Evolutionary conservation across 805 yeast genomes (phyloP), one percentile per base, ranked within the genome.

Genomic region (Sungouiozyma intestinalis): DNA sequence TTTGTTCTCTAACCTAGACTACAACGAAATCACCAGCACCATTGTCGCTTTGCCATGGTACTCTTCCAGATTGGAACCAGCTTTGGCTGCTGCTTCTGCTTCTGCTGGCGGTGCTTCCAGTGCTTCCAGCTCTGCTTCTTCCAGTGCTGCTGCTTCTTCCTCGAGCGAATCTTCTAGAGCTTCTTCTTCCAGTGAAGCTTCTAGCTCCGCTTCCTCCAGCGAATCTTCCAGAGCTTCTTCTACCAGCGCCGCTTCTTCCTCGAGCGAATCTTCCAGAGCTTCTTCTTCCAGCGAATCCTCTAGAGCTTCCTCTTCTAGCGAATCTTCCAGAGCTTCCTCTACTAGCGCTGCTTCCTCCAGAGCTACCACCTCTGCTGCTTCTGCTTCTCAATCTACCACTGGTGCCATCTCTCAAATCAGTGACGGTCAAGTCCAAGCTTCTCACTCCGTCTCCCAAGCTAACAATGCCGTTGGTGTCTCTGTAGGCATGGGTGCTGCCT

Each of bases 11-110:
- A 41, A 47, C 41, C 48, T 63, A 37, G 60, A 62, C 45, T 43
- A 48, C 41, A 31, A 41, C 39, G 53, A 48, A 15, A 52, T 62
- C n/a, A 48, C 56, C 2, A 39, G 53, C 11, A 54, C 57, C 35
- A 52, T 62, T 27, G 52, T 62, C 21, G 55, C 52, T 32, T 49
- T 62, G 35, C 62, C 65, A 47, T 62, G 65, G 65, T 62, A 57
- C 45, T 48, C 56, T 27, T 34, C 49, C 16, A 55, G 62, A 49
- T 41, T 58, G 20, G 47, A 39, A 33, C 46, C 57, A 7, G 50
- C 42, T 36, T 36, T 50, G 13, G 35, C 44, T 16, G 35, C 46
- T 27, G 29, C 40, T 7, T 9, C 44, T 20, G 18, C 48, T 20
- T 19, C 42, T 18, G 11, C 43, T 9, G 32, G 40, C 33, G 33